Evolutionary conservation across 805 yeast species (phyloP).

Genomic region (Metschnikowia henanensis): DNA sequence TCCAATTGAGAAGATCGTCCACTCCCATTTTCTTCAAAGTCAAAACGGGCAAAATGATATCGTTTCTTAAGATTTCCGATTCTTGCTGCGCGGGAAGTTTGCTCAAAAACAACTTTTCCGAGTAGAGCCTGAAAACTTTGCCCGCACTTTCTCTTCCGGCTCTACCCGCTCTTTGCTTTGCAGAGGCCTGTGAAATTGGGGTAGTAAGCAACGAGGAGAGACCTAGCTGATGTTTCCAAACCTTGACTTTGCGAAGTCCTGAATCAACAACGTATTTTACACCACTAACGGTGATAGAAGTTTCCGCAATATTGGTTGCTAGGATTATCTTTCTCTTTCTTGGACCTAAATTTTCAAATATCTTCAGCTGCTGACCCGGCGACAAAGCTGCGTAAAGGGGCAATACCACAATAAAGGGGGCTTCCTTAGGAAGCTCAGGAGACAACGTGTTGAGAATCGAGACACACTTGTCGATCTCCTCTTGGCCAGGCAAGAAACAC

Average conservation of each 20-base stretch:
- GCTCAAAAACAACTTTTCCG: conserved; percentile 64
- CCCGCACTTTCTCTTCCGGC: conserved; percentile 98
- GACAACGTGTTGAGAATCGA: conserved; percentile 58
- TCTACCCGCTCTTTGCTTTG: conserved; percentile 94
- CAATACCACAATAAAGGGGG: conserved; percentile 71
- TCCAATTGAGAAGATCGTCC: conserved; percentile 80
- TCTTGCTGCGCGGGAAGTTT: conserved; percentile 76
- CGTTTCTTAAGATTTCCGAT: conserved; percentile 88
- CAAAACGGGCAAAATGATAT: conserved; percentile 79
- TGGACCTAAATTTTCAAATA: conserved; percentile 66
- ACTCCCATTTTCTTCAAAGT: conserved; percentile 83
- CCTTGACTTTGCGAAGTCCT: conserved; percentile 90
- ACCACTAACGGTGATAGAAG: conserved; percentile 95
- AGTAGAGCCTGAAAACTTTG: conserved; percentile 80
- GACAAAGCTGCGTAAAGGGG: conserved; percentile 96
- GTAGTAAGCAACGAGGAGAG: conserved; percentile 90
- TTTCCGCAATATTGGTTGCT: conserved; percentile 97
- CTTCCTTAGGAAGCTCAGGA: conserved; percentile 66
- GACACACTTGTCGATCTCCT: conserved; percentile 88
- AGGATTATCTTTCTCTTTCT: conserved; percentile 80
- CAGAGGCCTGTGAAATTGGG: conserved; percentile 92
- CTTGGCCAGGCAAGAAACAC: conserved; percentile 95
- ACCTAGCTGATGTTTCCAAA: conserved; percentile 92
- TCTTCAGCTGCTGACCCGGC: conserved; percentile 76
- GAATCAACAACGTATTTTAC: conserved; percentile 91